Base-by-base conservation (phyloP, 257 asterid species). In the Plantago ovata region DNA sequence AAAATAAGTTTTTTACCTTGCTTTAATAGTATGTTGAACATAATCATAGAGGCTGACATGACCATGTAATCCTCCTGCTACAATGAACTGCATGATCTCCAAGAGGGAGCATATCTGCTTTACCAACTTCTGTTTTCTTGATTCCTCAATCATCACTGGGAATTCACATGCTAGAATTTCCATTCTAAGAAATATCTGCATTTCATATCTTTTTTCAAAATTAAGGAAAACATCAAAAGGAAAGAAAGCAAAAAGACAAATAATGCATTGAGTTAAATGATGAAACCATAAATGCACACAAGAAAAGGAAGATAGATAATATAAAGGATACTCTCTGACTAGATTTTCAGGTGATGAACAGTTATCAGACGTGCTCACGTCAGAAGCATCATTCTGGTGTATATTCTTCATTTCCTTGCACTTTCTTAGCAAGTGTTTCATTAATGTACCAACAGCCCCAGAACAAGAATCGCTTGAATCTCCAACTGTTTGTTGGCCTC, bases 141-240 rank as follows among this genome's bases (percentile, higher is more conserved):
- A 72, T 68, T 77, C 84, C 67, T 78, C 78, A 68, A 79, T 73
- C 59, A 54, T 59, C 21, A 49, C 77, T 15, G 75, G 62, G 64
- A 71, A 65, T 65, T 70, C 80, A 32, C 89, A 76, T 49, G 70
- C 74, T 46, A 93, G 79, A 74, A 93, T 74, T 79, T 93, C 98
- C 86, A 93, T 76, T 42, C 98, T 88, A 45, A 93, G 95, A n/a
- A 93, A 86, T 66, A 93, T 74, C 86, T 92, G 97, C 68, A 92
- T 60, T 70, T 92, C 98, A 52, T 85, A 84, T 82, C 97, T 92
- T 23, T 50, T 49, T 53, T 76, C 67, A 47, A 56, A 66, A 79
- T 69, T 75, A 84, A 83, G 91, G 68, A 77, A 69, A 53, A 56
- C 61, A 7, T 49, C 14, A 19, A 63, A 38, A 54, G 20, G 60